phyloP scores from a whole-genome alignment of 306 rosid species.

The Castanea mollissima region DNA sequence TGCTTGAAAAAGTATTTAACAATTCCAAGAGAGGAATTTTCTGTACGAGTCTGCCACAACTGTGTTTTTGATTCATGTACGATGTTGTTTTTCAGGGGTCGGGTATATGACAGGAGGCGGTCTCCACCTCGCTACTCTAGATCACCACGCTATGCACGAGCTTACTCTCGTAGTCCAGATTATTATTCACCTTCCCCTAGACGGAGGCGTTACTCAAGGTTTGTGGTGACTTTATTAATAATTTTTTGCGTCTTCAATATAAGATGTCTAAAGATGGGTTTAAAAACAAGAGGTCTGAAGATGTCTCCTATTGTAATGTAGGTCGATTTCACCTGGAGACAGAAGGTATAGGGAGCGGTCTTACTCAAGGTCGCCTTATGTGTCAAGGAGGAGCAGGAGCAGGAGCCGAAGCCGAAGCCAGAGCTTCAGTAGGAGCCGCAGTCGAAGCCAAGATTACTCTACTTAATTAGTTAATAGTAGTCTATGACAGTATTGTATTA shows the following conservation, averaged over 20 bases:
- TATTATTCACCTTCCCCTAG: slow-evolving; percentile 50
- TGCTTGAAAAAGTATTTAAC: not conserved
- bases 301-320: slow-evolving; percentile 6
- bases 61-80: not conserved
- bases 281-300: not conserved
- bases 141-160: slow-evolving; percentile 40
- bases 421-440: slow-evolving; percentile 46
- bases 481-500: too few species aligned
- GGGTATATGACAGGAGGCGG: slow-evolving; percentile 40
- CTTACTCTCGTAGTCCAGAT: slow-evolving; percentile 51
- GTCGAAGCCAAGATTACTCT: slow-evolving; percentile 52
- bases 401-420: slow-evolving; percentile 4
- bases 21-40: not conserved
- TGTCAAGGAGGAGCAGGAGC: slow-evolving; percentile 32
- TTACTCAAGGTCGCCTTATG: slow-evolving; percentile 59
- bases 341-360: slow-evolving; percentile 43
- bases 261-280: not conserved
- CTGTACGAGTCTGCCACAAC: not conserved
- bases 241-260: not conserved
- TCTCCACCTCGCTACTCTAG: slow-evolving; percentile 39
- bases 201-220: slow-evolving; percentile 53
- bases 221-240: not conserved
- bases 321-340: slow-evolving; percentile 69
- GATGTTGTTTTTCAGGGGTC: slow-evolving; percentile 25
- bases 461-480: slow-evolving; percentile 19